Evolutionary conservation across 345 rosid genomes (phyloP).

Genomic region (Chamaenerion angustifolium): DNA sequence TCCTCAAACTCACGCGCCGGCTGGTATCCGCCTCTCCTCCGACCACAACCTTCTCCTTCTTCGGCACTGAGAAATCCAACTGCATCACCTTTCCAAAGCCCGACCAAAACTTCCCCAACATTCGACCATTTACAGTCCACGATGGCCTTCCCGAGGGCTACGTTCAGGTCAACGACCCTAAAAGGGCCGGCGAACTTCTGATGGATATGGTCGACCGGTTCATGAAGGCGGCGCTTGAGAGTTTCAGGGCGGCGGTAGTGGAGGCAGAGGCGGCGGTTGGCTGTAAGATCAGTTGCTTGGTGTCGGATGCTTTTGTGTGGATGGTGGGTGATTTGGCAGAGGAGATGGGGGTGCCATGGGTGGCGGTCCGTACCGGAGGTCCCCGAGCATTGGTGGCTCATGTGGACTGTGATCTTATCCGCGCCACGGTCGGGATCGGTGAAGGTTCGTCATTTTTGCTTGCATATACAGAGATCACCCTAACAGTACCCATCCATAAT

Average conservation of each 20-base stretch:
- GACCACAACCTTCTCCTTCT: slow-evolving; percentile 8
- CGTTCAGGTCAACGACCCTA: background rate
- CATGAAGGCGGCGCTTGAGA: slow-evolving; percentile 20
- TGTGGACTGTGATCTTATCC: slow-evolving; percentile 19
- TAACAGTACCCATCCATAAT: no score
- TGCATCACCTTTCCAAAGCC: background rate
- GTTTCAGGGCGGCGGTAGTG: slow-evolving; percentile 13
- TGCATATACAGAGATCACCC: no score
- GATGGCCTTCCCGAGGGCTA: slow-evolving; percentile 17
- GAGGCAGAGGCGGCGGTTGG: slow-evolving; percentile 13
- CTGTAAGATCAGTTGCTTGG: slow-evolving; percentile 15
- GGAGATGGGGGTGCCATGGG: slow-evolving; percentile 28
- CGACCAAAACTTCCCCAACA: background rate
- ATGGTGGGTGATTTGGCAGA: slow-evolving; percentile 22
- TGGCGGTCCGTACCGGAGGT: slow-evolving; percentile 23
- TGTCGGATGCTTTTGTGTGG: slow-evolving; percentile 26
- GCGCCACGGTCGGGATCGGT: background rate
- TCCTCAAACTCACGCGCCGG: slow-evolving; percentile 15
- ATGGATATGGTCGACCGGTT: slow-evolving; percentile 14
- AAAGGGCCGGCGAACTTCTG: slow-evolving; percentile 7
- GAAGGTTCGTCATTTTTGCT: background rate
- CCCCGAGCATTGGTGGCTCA: slow-evolving; percentile 28
- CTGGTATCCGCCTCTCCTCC: slow-evolving; percentile 12
- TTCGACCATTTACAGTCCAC: slow-evolving; percentile 10
- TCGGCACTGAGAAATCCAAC: slow-evolving; percentile 10